phyloP scores from a whole-genome alignment of 768 basidiomycete genomes.

The Leccinum imitatum region DNA sequence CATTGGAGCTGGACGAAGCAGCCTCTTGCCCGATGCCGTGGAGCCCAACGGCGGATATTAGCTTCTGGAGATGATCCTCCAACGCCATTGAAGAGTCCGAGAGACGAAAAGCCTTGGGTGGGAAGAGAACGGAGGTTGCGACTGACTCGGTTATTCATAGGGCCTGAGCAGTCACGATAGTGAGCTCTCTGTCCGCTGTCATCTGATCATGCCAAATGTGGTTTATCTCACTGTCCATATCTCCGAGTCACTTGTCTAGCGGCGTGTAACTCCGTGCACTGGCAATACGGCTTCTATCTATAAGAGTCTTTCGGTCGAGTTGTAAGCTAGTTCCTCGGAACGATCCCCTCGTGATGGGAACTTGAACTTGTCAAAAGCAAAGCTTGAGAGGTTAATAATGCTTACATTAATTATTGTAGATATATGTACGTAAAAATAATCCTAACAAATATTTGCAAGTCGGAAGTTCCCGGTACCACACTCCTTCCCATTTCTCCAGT shows the following conservation, averaged over 20 bases:
- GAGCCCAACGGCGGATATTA: slow-evolving; percentile 9
- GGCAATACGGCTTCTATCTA: neutral
- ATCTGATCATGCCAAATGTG: slow-evolving; percentile 5
- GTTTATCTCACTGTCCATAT: neutral
- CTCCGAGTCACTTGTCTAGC: neutral
- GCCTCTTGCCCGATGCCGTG: slow-evolving; percentile 2
- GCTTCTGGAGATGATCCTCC: slow-evolving; percentile 7
- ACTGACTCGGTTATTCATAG: neutral
- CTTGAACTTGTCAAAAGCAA: neutral
- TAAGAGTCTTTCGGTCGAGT: neutral
- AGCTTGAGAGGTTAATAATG: neutral
- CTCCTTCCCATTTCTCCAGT: slow-evolving; percentile 11
- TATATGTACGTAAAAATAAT: slow-evolving; percentile 2
- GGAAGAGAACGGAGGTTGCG: slow-evolving; percentile 1
- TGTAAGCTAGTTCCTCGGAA: neutral
- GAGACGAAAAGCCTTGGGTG: neutral
- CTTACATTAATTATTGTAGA: neutral
- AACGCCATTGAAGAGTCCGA: slow-evolving; percentile 7
- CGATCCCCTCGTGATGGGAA: neutral
- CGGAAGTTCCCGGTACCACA: slow-evolving; percentile 31
- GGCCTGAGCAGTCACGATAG: neutral
- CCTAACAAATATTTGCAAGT: slow-evolving; percentile 8
- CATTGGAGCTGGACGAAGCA: slow-evolving; percentile 19
- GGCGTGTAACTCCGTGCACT: neutral
- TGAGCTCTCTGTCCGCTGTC: neutral